phyloP scores from a whole-genome alignment of 2,329 filamentous ascomycete species.

The Lasiodiplodia sp. region DNA sequence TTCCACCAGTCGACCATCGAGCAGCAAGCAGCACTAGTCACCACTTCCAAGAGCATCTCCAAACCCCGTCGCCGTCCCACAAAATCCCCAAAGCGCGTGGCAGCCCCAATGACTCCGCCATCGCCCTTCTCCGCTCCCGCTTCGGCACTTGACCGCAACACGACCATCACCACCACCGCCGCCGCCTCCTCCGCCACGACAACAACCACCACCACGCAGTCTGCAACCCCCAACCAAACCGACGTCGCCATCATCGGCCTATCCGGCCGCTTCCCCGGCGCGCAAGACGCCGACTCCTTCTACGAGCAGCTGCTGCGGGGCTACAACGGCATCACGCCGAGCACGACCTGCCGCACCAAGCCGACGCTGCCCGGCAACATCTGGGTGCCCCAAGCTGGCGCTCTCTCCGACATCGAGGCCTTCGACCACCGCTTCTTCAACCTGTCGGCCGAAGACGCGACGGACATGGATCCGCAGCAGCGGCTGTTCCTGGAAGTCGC shows the following conservation, averaged over 20 bases:
- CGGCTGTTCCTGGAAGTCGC: not conserved
- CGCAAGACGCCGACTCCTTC: constrained; percentile 29
- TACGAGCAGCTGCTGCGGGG: constrained; percentile 32
- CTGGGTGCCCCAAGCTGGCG: not conserved
- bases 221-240: too few species aligned
- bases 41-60: not conserved
- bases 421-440: not conserved
- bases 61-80: not conserved
- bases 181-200: too few species aligned
- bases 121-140: too few species aligned
- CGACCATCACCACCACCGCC: too few species aligned
- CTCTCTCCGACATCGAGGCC: not conserved
- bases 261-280: constrained; percentile 34
- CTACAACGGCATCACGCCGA: not conserved
- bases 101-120: not conserved
- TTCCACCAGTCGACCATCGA: not conserved
- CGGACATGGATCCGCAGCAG: not conserved
- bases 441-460: not conserved
- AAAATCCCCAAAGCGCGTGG: not conserved
- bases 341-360: not conserved
- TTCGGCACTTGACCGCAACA: too few species aligned
- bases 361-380: not conserved
- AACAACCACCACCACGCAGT: too few species aligned
- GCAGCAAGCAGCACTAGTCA: not conserved
- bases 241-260: constrained; percentile 32